Conservation (phyloP, 1,139 yeast species). For the Yamadazyma blattariae region DNA sequence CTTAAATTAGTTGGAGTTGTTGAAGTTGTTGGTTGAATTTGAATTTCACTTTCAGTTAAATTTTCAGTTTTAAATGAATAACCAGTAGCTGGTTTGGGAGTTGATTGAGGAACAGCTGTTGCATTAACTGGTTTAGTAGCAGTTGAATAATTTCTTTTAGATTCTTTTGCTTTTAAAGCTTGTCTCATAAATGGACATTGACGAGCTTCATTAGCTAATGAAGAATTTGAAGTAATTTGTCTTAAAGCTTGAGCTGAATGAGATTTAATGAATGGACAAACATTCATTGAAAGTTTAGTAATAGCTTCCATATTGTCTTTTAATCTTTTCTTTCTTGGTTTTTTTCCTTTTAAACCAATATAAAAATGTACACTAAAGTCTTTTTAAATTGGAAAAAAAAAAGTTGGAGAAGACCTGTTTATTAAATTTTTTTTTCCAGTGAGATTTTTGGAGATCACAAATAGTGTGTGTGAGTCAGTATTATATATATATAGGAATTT, state of each 20-base stretch:
- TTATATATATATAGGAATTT: too few species aligned
- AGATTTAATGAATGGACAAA: constrained; percentile 84
- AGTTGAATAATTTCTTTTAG: constrained; percentile 49
- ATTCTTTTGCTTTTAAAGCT: constrained; percentile 50
- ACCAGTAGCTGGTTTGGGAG: constrained; percentile 31
- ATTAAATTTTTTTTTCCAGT: not conserved
- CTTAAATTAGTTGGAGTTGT: constrained; percentile 13
- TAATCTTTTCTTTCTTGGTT: not conserved
- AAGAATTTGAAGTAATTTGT: constrained; percentile 39
- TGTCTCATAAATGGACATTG: constrained; percentile 88
- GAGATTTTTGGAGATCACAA: not conserved
- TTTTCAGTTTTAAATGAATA: constrained; percentile 29
- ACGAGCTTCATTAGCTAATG: constrained; percentile 62
- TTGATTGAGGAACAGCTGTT: constrained; percentile 41
- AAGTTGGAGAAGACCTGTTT: constrained; percentile 2
- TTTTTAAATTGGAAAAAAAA: not conserved
- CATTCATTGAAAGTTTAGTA: constrained; percentile 71
- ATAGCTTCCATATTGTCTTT: constrained; percentile 84
- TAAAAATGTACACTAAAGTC: not conserved
- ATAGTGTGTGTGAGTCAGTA: too few species aligned
- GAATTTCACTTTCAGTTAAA: constrained; percentile 28
- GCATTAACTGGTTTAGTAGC: constrained; percentile 54
- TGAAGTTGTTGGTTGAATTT: constrained; percentile 14
- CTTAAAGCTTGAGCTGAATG: constrained; percentile 62
- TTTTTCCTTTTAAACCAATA: not conserved